Evolutionary conservation across 208 protist species (phyloP).

Genomic region (Endotrypanum monterogeii): DNA sequence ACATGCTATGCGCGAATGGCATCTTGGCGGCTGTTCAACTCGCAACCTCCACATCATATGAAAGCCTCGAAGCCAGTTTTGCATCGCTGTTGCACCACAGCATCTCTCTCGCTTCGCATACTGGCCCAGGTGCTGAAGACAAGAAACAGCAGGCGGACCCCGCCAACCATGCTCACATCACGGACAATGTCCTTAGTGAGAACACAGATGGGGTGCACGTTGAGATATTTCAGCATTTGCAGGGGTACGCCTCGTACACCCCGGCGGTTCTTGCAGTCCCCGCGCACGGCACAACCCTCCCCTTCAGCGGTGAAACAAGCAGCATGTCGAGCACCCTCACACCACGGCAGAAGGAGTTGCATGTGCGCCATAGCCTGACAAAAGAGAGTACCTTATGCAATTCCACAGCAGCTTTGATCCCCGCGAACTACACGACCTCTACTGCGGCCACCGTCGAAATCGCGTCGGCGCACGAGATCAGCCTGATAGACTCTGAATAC

Average conservation of each 20-base stretch:
- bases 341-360: neutral
- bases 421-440: neutral
- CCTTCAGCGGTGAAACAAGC: neutral
- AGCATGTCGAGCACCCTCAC: neutral
- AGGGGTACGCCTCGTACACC: slow-evolving; percentile 7
- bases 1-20: slow-evolving; percentile 37
- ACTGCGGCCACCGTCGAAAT: neutral
- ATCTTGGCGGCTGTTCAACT: slow-evolving; percentile 38
- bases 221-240: slow-evolving; percentile 45
- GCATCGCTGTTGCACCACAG: slow-evolving; percentile 27
- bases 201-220: slow-evolving; percentile 49
- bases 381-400: neutral
- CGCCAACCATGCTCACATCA: slow-evolving; percentile 43
- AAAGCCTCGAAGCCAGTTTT: slow-evolving; percentile 23
- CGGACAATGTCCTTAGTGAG: slow-evolving; percentile 38
- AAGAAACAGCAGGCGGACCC: slow-evolving; percentile 35
- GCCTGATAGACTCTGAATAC: slow-evolving; percentile 19
- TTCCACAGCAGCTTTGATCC: neutral
- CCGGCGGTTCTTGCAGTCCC: neutral
- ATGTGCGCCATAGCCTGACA: neutral
- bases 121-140: neutral
- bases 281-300: neutral
- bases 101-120: slow-evolving; percentile 19
- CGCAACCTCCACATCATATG: slow-evolving; percentile 18
- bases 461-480: neutral